Evolutionary conservation across 805 yeast species (phyloP), one percentile per base, ranked within the genome.

Genomic region (Blastobotrys attinorum): DNA sequence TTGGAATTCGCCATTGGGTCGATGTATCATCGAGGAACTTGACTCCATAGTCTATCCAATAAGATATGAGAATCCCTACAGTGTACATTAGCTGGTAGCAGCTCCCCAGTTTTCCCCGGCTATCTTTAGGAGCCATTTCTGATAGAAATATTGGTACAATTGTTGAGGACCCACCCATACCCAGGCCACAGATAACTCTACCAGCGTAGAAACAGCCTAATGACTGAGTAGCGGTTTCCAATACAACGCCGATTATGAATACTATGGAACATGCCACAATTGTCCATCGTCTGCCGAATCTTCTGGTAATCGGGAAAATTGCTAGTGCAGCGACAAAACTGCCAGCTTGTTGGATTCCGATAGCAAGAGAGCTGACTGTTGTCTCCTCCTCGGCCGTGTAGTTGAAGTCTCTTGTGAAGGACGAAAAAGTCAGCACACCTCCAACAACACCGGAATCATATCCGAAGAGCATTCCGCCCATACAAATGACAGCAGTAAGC

Each of bases 1-100:
- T 95, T 83, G 23, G 92, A 64, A 3, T 96, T 97, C 25, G 90
- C 95, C 27, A 87, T 72, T 33, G 86, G 76, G 59, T 83, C 78
- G 44, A 83, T 92, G 59, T 92, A 73, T 66, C 90, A 97, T 54
- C 97, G n/a, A n/a, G n/a, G 97, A 44, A 95, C 92, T 2, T 97
- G 92, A 51, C 89, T 80, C 57, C 90, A 86, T 55, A 90, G 66
- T 46, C 89, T 85, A 63, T 89, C 88, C 45, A 89, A 73, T 4
- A 89, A 84, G 31, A 52, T 53, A 17, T 21, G 25, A 47, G 38
- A 8, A 85, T 77, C 53, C 94, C 94, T 39, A 65, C 59, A 23
- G 58, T 48, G 5, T 50, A 40, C 8, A 55, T 51, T 7, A 62
- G 64, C 67, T 66, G 1, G 78, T 65, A 22, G 73, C 67, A 13